Conservation (phyloP, 208 protist genomes). For the Wallacemonas sp. region DNA sequence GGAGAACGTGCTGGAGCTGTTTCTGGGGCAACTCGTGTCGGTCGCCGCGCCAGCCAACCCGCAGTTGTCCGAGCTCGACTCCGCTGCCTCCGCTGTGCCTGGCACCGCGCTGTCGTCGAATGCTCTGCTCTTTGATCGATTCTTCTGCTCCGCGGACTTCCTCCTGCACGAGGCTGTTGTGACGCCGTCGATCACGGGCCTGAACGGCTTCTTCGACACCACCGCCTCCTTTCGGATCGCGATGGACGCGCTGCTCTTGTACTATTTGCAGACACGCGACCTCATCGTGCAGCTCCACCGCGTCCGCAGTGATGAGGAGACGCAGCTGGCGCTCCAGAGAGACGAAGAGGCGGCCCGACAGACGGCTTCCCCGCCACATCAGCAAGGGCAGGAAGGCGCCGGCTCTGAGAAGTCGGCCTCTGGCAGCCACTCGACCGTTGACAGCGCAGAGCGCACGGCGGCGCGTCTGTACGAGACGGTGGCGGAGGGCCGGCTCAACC, state of each 20-base stretch:
- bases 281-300: constrained; percentile 88
- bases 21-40: constrained; percentile 85
- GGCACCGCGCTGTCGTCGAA: background rate
- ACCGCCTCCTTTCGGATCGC: constrained; percentile 82
- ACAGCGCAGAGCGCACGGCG: constrained; percentile 28
- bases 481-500: constrained; percentile 70
- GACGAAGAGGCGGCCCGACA: constrained; percentile 1
- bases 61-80: background rate
- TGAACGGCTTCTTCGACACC: constrained; percentile 91
- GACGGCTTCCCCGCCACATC: background rate
- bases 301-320: constrained; percentile 70
- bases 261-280: constrained; percentile 83
- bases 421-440: background rate
- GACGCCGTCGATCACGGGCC: constrained; percentile 74
- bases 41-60: constrained; percentile 46
- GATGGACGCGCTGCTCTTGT: constrained; percentile 87
- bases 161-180: constrained; percentile 89
- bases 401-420: background rate
- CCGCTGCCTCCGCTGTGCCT: background rate
- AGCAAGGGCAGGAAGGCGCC: background rate
- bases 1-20: constrained; percentile 91
- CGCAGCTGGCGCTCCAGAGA: constrained; percentile 24
- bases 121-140: constrained; percentile 23
- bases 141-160: constrained; percentile 91
- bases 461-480: constrained; percentile 80